phyloP scores from a whole-genome alignment of 495 filamentous ascomycete genomes.

The Tuber aestivum region DNA sequence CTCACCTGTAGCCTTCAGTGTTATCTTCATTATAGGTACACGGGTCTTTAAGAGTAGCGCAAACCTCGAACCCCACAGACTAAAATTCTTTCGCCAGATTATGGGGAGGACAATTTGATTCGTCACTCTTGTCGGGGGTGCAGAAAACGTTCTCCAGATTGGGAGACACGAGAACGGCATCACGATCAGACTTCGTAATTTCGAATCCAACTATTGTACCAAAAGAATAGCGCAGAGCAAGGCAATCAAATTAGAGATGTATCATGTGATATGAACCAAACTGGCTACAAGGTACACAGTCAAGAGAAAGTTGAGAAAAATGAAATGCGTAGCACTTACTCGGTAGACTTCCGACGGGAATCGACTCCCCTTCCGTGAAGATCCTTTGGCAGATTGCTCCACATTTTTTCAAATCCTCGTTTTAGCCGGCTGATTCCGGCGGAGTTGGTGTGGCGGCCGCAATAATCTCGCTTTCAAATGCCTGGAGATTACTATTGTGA shows the following conservation, averaged over 20 bases:
- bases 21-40: conserved; percentile 77
- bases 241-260: conserved; percentile 32
- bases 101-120: conserved; percentile 49
- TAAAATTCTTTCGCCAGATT: conserved; percentile 64
- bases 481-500: conserved; percentile 25
- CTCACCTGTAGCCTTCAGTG: conserved; percentile 50
- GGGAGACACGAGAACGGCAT: conserved; percentile 38
- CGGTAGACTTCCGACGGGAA: conserved; percentile 40
- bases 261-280: not conserved
- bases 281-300: conserved; percentile 8
- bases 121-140: not conserved
- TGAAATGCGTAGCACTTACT: conserved; percentile 32
- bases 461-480: conserved; percentile 31
- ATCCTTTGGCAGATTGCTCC: conserved; percentile 34
- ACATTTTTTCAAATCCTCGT: conserved; percentile 30
- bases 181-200: conserved; percentile 41
- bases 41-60: conserved; percentile 64
- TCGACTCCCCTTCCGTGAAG: conserved; percentile 28
- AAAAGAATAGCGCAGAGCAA: conserved; percentile 22
- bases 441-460: conserved; percentile 24
- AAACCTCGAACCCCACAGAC: conserved; percentile 60
- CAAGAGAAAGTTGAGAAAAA: not conserved
- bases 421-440: conserved; percentile 21
- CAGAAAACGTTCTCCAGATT: not conserved
- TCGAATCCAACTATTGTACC: conserved; percentile 41